phyloP scores from a whole-genome alignment of 441 rosid species.

The Croton laevigatus region DNA sequence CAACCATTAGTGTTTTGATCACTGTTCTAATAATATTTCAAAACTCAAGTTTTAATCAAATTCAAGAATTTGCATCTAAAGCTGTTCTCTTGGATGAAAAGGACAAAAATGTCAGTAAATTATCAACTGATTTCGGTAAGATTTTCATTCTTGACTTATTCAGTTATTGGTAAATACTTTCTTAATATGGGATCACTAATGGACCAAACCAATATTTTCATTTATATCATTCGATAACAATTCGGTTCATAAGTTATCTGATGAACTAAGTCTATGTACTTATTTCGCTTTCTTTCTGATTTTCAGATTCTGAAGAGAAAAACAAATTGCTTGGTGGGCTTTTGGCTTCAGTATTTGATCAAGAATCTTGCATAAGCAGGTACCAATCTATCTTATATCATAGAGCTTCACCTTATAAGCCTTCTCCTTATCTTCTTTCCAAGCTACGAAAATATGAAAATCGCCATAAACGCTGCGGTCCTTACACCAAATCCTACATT shows the following conservation, averaged over 20 bases:
- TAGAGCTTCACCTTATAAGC: constrained; percentile 33
- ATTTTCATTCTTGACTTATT: background rate
- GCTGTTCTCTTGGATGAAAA: background rate
- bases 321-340: constrained; percentile 21
- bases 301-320: constrained; percentile 1
- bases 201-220: too few species aligned
- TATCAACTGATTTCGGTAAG: background rate
- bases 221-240: too few species aligned
- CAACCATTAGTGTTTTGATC: constrained; percentile 4
- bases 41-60: background rate
- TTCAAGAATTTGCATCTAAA: background rate
- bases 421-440: constrained; percentile 37
- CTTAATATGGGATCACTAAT: too few species aligned
- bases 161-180: too few species aligned
- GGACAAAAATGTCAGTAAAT: background rate
- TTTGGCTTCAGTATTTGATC: constrained; percentile 21
- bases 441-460: constrained; percentile 44
- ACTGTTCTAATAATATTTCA: background rate
- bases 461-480: constrained; percentile 45
- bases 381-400: constrained; percentile 31
- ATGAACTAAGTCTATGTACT: background rate
- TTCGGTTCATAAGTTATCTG: too few species aligned
- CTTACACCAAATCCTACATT: constrained; percentile 29
- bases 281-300: background rate
- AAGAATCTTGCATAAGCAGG: constrained; percentile 43